Percentiles rank a stretch among this genome's conserved stretches.
phyloP scores from a whole-genome alignment of 345 rosid species.

The Murraya paniculata region DNA sequence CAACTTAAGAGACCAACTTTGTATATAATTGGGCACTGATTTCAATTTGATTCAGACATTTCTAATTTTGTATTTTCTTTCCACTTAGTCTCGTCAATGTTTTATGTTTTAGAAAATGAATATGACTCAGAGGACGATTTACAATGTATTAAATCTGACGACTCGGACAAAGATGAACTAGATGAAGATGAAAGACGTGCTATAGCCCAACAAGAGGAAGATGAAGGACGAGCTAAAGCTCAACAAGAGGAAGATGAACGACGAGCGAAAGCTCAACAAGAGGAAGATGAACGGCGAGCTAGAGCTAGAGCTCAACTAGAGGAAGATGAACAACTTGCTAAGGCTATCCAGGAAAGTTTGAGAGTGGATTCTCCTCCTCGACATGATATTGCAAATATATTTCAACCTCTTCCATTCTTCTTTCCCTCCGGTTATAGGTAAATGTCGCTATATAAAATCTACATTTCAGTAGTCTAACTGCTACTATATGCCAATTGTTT shows the following conservation, averaged over 20 bases:
- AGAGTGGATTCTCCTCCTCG: conserved; percentile 53
- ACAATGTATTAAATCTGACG: background rate
- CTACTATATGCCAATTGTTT: background rate
- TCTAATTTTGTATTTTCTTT: background rate
- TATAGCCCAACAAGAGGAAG: conserved; percentile 41
- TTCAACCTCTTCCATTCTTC: conserved; percentile 56
- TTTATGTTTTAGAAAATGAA: conserved; percentile 37
- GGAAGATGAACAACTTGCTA: conserved; percentile 89
- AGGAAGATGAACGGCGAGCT: conserved; percentile 44
- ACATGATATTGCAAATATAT: conserved; percentile 38
- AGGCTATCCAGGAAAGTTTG: conserved; percentile 87
- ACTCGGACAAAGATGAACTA: conserved; percentile 47
- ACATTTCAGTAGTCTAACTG: conserved; percentile 3
- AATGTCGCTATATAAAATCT: background rate
- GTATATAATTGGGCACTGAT: background rate
- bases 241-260: conserved; percentile 35
- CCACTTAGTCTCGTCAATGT: conserved; percentile 12
- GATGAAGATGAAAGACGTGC: conserved; percentile 43
- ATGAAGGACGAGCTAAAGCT: conserved; percentile 28
- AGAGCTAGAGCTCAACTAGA: conserved; percentile 58
- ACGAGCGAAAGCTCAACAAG: conserved; percentile 24
- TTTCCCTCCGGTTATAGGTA: conserved; percentile 67
- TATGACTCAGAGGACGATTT: conserved; percentile 45
- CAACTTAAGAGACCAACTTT: background rate
- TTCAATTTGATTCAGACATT: background rate